Percentiles rank a stretch among this genome's conserved stretches.
Conservation (phyloP, 768 basidiomycete species). For the Leccinum sublutescens region DNA sequence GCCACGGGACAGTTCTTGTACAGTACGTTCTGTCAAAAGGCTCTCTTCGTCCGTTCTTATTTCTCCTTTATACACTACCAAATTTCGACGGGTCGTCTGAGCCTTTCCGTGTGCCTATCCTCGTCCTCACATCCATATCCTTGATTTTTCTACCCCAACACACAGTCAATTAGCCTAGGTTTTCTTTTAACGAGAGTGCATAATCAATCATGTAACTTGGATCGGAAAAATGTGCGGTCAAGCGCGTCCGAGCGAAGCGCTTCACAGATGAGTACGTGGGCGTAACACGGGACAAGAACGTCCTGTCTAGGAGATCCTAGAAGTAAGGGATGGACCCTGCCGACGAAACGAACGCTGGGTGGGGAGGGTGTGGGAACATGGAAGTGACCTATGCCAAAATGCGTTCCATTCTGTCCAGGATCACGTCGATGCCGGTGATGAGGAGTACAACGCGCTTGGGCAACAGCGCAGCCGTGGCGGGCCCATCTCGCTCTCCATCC, state of each 20-base stretch:
- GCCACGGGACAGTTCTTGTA: conserved; percentile 22
- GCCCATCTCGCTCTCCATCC: conserved; percentile 1
- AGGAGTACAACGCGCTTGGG: conserved; percentile 59
- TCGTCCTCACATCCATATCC: neutral
- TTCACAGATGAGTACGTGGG: neutral
- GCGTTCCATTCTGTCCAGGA: conserved; percentile 66
- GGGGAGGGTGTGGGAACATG: neutral
- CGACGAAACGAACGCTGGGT: neutral
- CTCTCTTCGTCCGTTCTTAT: conserved; percentile 25
- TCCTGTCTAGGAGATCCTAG: neutral
- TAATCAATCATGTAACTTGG: conserved; percentile 16
- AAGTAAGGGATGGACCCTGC: neutral
- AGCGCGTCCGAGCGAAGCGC: neutral
- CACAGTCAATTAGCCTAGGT: conserved; percentile 15
- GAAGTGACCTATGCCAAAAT: conserved; percentile 30
- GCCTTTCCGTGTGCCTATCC: conserved; percentile 10
- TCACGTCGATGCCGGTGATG: conserved; percentile 59
- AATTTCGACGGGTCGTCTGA: neutral
- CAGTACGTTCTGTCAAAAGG: conserved; percentile 18
- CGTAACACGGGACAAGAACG: neutral
- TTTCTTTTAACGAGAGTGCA: conserved; percentile 14
- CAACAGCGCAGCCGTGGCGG: conserved; percentile 40
- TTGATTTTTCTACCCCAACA: neutral
- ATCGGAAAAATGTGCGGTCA: neutral
- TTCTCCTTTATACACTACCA: conserved; percentile 31